These are phyloP conservation scores for Nemania sp. DNA, from an alignment of 2,329 filamentous ascomycete genomes.

Conservation along the genomic window DNA sequence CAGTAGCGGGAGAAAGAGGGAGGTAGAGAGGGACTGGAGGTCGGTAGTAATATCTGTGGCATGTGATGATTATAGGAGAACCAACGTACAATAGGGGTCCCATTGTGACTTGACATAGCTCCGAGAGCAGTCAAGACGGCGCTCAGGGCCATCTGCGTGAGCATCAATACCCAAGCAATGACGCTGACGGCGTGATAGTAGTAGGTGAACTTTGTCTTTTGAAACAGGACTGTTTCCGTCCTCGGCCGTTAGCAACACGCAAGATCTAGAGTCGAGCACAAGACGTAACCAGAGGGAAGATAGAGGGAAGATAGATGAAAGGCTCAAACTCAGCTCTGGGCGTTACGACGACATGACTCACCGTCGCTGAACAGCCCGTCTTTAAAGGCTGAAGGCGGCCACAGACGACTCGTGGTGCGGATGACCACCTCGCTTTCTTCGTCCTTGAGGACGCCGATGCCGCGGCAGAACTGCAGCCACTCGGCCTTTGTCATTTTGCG, in stretches of 20 bases:
- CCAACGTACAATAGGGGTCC: constrained; percentile 45
- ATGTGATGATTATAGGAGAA: neutral
- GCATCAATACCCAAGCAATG: constrained; percentile 52
- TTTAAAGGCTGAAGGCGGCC: constrained; percentile 53
- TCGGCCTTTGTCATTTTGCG: constrained; percentile 51
- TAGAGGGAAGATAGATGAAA: too few relatives aligned
- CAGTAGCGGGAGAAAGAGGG: neutral
- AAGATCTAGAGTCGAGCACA: neutral
- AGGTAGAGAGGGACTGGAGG: too few relatives aligned
- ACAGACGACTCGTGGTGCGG: constrained; percentile 49
- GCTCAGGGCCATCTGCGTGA: constrained; percentile 54
- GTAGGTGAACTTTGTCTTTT: constrained; percentile 50
- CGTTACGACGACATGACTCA: neutral
- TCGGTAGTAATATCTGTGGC: too few relatives aligned
- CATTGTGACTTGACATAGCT: constrained; percentile 44
- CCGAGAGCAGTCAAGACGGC: constrained; percentile 56
- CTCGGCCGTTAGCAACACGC: neutral
- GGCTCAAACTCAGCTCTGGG: neutral
- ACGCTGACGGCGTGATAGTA: constrained; percentile 50
- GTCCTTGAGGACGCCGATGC: constrained; percentile 52
- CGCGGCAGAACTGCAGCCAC: constrained; percentile 53
- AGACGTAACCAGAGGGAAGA: too few relatives aligned
- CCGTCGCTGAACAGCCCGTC: constrained; percentile 54
- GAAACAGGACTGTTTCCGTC: constrained; percentile 4
- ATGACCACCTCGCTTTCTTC: constrained; percentile 49